Evolutionary conservation across 2,329 filamentous ascomycete species (phyloP), one percentile per base, ranked within the genome.

Genomic region (Calonectria honghensis): DNA sequence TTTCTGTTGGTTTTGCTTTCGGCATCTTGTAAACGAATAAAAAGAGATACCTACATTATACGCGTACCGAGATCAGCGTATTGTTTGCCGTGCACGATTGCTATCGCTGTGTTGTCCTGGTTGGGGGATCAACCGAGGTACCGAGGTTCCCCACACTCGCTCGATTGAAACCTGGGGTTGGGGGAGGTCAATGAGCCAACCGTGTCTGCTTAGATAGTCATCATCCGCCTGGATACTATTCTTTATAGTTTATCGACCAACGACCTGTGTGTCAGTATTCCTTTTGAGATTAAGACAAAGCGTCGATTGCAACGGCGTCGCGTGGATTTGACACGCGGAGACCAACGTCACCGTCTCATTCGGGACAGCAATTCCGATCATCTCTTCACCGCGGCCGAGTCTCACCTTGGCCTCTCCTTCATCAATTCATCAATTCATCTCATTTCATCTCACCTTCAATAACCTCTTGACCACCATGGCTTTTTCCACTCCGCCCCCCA

Each of bases 401-500:
- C 24, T 54, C 74, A 79, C 68, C 73, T 75, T n/a, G n/a, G 4
- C n/a, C 45, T 13, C 10, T 24, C 45, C 13, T 48, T 24, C 45
- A 45, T 45, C 54, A 71, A 72, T 72, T 39, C 61, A 63, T 20
- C 75, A 59, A 14, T 13, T 35, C 57, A 35, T 32, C 29, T 77
- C 75, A 80, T 73, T 10, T 57, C 74, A 27, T 65, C 50, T 32
- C 20, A 68, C 57, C 76, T 70, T 24, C 72, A 63, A 54, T 72
- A 64, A 32, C 72, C 73, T 35, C 68, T 77, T 35, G 68, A 70
- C 75, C 72, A 78, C 70, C 54, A 80, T 83, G 78, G 81, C 75
- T 29, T 82, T 87, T 52, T 79, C 79, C 18, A 80, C 80, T 6
- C 80, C 83, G 11, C 87, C 89, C 0, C 89, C 88, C 0, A 24